Conservation (phyloP, 208 protist genomes). For the Acanthamoeba royreba region DNA sequence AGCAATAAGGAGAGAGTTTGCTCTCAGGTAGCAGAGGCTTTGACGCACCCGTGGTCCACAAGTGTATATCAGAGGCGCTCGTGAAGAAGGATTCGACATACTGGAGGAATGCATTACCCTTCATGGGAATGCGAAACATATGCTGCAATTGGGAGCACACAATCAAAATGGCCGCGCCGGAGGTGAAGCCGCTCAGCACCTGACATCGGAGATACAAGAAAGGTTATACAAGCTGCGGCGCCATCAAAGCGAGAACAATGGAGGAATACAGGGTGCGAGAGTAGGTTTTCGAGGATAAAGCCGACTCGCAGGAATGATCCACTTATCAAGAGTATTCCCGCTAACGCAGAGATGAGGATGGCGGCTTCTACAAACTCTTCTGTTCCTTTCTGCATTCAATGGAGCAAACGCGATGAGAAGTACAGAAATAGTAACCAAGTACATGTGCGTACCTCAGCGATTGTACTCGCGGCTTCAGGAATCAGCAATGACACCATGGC, state of each 20-base stretch:
- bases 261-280: neutral
- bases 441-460: neutral
- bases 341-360: neutral
- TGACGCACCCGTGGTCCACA: neutral
- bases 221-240: too few species aligned
- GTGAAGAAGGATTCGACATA: neutral
- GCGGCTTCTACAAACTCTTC: neutral
- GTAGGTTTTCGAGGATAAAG: conserved; percentile 6
- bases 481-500: neutral
- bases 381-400: neutral
- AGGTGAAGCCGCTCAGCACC: conserved; percentile 15
- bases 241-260: too few species aligned
- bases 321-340: neutral
- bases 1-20: too few species aligned
- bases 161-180: neutral
- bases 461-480: neutral
- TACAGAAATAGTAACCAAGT: neutral
- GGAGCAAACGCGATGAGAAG: neutral
- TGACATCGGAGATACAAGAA: too few species aligned
- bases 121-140: neutral
- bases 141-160: neutral
- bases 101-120: neutral
- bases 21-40: too few species aligned
- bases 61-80: neutral
- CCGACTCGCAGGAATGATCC: neutral